Percentiles rank a stretch among this genome's conserved stretches.
Conservation (phyloP, 108 stramenopile genomes). For the Stephanodiscus minutulus region DNA sequence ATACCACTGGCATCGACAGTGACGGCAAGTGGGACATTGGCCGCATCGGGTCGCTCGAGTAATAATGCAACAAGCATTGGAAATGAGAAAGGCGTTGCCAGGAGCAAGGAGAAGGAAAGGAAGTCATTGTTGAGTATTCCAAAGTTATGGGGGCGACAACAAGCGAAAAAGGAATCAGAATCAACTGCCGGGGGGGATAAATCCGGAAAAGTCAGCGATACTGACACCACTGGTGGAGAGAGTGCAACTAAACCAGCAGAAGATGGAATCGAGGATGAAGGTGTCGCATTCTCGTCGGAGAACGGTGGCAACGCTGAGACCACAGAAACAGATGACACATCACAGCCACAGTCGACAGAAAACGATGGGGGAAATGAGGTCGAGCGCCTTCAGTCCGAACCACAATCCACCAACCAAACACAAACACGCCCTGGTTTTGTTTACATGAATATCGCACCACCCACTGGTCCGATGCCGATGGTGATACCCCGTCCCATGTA, state of each 20-base stretch:
- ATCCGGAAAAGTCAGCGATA: not conserved
- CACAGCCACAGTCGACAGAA: not conserved
- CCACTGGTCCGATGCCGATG: conserved; percentile 7
- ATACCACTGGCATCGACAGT: not conserved
- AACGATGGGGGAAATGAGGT: not conserved
- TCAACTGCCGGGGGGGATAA: conserved; percentile 2
- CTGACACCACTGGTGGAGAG: not conserved
- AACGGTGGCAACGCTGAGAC: not conserved
- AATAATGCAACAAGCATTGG: too few species aligned
- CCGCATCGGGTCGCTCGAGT: not conserved
- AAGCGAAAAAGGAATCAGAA: not conserved
- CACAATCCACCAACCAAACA: conserved; percentile 9
- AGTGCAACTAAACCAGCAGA: not conserved
- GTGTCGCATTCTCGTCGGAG: not conserved
- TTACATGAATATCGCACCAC: conserved; percentile 8
- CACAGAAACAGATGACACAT: not conserved
- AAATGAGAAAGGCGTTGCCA: not conserved
- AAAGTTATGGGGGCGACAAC: conserved; percentile 2
- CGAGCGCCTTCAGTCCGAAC: not conserved
- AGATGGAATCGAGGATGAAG: not conserved
- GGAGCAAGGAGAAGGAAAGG: not conserved
- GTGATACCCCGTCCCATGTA: conserved; percentile 13
- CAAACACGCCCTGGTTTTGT: conserved; percentile 18
- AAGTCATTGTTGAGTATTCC: conserved; percentile 8
- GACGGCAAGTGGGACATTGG: not conserved